Percentiles rank a stretch among this genome's conserved stretches.
phyloP scores from a whole-genome alignment of 345 rosid species.

The Syzygium grande region DNA sequence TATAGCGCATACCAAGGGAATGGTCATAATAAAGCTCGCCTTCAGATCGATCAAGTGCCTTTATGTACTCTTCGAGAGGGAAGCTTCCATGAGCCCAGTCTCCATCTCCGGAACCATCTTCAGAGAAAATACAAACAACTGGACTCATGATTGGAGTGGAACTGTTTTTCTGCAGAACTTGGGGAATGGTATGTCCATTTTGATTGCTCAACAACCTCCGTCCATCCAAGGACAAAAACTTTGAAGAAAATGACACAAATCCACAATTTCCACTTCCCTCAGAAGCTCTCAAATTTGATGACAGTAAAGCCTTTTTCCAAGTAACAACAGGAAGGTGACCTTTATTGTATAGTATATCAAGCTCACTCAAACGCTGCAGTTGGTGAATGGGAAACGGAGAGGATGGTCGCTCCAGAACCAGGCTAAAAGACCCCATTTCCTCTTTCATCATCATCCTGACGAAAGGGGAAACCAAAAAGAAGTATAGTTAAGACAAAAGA shows the following conservation, averaged over 20 bases:
- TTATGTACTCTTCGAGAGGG: conserved; percentile 79
- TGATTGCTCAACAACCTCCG: conserved; percentile 46
- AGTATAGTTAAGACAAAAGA: neutral
- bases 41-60: conserved; percentile 80
- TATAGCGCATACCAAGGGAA: conserved; percentile 78
- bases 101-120: conserved; percentile 64
- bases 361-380: conserved; percentile 33
- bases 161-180: conserved; percentile 18
- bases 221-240: conserved; percentile 48
- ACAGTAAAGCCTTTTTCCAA: conserved; percentile 51
- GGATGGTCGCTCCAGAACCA: conserved; percentile 81
- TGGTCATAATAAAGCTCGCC: conserved; percentile 85
- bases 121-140: conserved; percentile 63
- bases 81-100: conserved; percentile 94
- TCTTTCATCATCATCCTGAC: conserved; percentile 65
- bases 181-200: conserved; percentile 23
- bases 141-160: conserved; percentile 36
- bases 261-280: conserved; percentile 69
- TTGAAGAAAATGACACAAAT: conserved; percentile 66
- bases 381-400: conserved; percentile 75
- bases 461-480: conserved; percentile 30
- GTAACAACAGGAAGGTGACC: conserved; percentile 67
- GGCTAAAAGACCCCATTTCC: conserved; percentile 48
- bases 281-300: conserved; percentile 40
- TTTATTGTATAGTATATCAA: conserved; percentile 62